Base-by-base conservation (phyloP, 2,329 filamentous ascomycete species). In the Hymenoscyphus linearis region DNA sequence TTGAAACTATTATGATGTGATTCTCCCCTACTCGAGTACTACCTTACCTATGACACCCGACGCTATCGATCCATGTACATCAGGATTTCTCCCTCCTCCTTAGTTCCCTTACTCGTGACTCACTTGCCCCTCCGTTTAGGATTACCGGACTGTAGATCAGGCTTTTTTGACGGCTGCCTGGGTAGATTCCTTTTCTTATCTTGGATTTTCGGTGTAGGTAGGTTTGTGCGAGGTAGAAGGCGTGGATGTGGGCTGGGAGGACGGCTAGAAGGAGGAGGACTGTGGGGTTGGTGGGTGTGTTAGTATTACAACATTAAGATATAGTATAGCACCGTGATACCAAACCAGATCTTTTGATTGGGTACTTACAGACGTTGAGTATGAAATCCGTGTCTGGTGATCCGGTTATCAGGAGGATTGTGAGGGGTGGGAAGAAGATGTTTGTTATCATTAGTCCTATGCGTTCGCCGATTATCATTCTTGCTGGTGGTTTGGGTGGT, bases 71-170 rank as follows among this genome's bases (percentile, higher is more conserved):
- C n/a, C n/a, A n/a, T n/a, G n/a, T n/a, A n/a, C n/a, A n/a, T n/a
- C n/a, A n/a, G n/a, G n/a, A n/a, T n/a, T n/a, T 14, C n/a, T 65
- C 61, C 52, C 44, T 60, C 58, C 58, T 50, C 57, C 63, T 62
- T 52, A 69, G 58, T n/a, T 64, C 65, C 34, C 56, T 61, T 6
- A 70, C 65, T n/a, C 58, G 58, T 47, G 35, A 58, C 50, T 63
- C 58, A 58, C 63, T 68, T 13, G 62, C 63, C 64, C 86, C 86
- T 6, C 87, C 87, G 10, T 79, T 85, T 76, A 90, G 87, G 16
- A 92, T 83, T 50, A 82, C 82, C 36, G 87, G 80, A 68, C 85
- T 89, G 73, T 86, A 93, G n/a, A 93, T 83, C 31, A 86, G 86
- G 0, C 87, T 83, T 3, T 88, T 88, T 9, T 9, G 10, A 2